A percentile compares a stretch with the other conserved stretches of the same genome.
Evolutionary conservation across 495 filamentous ascomycete species (phyloP).

Genomic region (Bombardia bombarda): DNA sequence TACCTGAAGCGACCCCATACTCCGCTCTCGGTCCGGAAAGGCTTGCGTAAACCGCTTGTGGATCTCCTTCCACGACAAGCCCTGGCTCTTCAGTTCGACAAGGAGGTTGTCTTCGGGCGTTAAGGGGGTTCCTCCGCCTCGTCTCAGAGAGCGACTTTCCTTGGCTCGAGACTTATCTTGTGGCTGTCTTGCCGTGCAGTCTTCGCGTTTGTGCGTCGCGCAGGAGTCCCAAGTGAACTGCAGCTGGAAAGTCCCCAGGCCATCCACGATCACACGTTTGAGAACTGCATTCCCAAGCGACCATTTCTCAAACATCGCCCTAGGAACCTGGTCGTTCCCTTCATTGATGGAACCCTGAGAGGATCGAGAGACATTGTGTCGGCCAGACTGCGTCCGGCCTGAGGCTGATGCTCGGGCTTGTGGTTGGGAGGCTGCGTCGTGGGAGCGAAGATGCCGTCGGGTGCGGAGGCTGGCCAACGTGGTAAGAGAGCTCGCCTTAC

Average conservation of each 20-base stretch:
- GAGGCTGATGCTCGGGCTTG: constrained; percentile 1
- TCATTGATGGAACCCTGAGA: constrained; percentile 4
- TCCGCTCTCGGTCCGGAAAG: background rate
- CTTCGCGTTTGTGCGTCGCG: background rate
- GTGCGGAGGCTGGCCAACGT: background rate
- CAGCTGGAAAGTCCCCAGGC: constrained; percentile 3
- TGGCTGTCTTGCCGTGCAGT: background rate
- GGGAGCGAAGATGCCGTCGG: background rate
- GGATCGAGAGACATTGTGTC: constrained; percentile 1
- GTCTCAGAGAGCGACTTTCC: background rate
- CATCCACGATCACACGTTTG: background rate
- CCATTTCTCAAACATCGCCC: constrained; percentile 1
- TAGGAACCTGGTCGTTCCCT: background rate
- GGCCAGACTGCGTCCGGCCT: constrained; percentile 2
- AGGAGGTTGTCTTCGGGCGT: background rate
- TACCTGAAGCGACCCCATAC: background rate
- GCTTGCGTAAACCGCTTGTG: background rate
- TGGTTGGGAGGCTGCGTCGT: constrained; percentile 3
- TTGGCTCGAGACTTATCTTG: background rate
- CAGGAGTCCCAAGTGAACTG: constrained; percentile 2
- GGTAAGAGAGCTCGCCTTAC: constrained; percentile 1
- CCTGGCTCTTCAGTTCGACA: background rate
- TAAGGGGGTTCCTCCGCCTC: background rate
- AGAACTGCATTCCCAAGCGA: background rate
- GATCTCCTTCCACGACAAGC: background rate